Percentiles rank a stretch among this genome's conserved stretches.
Evolutionary conservation across 2,329 filamentous ascomycete genomes (phyloP).

Genomic region (Meredithiella fracta): DNA sequence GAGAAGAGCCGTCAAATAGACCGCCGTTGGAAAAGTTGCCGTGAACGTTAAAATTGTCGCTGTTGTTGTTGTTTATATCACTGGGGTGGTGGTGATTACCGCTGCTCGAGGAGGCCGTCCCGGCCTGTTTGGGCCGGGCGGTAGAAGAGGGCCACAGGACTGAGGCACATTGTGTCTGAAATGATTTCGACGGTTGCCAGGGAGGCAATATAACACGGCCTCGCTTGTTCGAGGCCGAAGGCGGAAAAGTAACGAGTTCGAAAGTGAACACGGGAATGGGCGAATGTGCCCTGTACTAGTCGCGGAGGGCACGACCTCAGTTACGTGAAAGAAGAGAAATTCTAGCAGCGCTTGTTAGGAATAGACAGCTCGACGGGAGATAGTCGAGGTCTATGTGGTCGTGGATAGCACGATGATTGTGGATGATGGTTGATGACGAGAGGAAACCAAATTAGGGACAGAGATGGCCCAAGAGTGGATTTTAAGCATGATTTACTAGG

Average conservation of each 20-base stretch:
- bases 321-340: background rate
- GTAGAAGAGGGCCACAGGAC: background rate
- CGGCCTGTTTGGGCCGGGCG: constrained; percentile 4
- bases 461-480: background rate
- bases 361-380: background rate
- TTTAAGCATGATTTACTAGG: background rate
- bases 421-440: constrained; percentile 9
- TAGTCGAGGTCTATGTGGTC: constrained; percentile 1
- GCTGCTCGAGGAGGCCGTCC: background rate
- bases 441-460: background rate
- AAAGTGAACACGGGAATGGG: constrained; percentile 13
- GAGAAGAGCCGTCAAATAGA: background rate
- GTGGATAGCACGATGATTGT: constrained; percentile 2
- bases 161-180: background rate
- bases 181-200: constrained; percentile 2
- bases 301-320: constrained; percentile 13
- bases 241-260: constrained; percentile 4
- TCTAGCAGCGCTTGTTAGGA: background rate
- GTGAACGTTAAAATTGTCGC: background rate
- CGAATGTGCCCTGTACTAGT: constrained; percentile 9
- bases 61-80: background rate
- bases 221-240: constrained; percentile 9
- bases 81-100: background rate
- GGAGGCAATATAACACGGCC: constrained; percentile 10
- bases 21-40: background rate